A percentile compares a stretch with the other conserved stretches of the same genome.
These are phyloP conservation scores for Aureobasidium namibiae DNA, from an alignment of 2,329 filamentous ascomycete genomes.

Conservation along the genomic window DNA sequence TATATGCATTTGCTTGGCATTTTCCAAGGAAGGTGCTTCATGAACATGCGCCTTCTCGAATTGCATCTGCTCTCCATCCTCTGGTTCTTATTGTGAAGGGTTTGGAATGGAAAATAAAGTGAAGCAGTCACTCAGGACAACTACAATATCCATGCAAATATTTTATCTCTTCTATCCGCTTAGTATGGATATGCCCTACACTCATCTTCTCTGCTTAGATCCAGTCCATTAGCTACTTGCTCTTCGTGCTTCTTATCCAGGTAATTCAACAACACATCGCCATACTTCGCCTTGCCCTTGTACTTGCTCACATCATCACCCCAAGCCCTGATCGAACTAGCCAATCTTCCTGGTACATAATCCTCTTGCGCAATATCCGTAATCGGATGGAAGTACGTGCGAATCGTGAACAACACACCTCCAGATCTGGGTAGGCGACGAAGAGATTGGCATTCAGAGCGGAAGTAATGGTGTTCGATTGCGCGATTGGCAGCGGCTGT, in stretches of 20 bases:
- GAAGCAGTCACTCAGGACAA: no score
- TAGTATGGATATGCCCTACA: slow-evolving; percentile 54
- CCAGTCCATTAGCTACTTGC: slow-evolving; percentile 60
- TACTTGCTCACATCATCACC: slow-evolving; percentile 67
- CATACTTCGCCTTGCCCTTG: slow-evolving; percentile 70
- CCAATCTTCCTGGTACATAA: slow-evolving; percentile 69
- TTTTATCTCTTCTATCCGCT: not conserved
- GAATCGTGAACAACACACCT: slow-evolving; percentile 61
- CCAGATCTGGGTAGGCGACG: slow-evolving; percentile 37
- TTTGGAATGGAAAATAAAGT: not conserved
- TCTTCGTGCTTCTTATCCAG: slow-evolving; percentile 65
- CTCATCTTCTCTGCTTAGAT: slow-evolving; percentile 53
- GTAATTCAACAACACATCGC: slow-evolving; percentile 65
- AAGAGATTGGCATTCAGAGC: slow-evolving; percentile 66
- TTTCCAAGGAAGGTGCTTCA: not conserved
- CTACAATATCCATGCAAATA: not conserved
- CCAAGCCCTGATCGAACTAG: slow-evolving; percentile 74
- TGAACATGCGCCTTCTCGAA: no score
- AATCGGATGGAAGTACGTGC: slow-evolving; percentile 71
- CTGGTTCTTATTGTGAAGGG: no score
- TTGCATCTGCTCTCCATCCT: no score
- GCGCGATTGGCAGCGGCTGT: slow-evolving; percentile 67
- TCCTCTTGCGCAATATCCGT: slow-evolving; percentile 60
- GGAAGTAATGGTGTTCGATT: slow-evolving; percentile 66
- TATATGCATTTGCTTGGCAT: not conserved